Percentiles rank a stretch among this genome's conserved stretches.
phyloP scores from a whole-genome alignment of 345 rosid genomes.

The Xanthoceras sorbifolium region DNA sequence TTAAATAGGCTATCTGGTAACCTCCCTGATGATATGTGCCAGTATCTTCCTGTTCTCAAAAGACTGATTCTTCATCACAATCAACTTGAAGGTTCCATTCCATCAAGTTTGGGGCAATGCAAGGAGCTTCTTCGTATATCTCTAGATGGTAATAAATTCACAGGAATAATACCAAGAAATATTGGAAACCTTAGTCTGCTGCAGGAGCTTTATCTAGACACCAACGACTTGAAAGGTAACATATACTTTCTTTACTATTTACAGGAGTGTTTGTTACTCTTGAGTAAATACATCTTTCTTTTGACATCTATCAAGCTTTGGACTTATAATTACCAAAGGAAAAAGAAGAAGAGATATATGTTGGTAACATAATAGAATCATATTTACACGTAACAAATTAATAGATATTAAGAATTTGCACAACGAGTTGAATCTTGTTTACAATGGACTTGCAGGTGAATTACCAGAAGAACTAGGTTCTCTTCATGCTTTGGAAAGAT shows the following conservation, averaged over 20 bases:
- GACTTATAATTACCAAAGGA: too few relatives aligned
- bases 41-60: neutral
- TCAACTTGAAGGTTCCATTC: slow-evolving; percentile 7
- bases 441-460: neutral
- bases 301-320: neutral
- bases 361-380: too few relatives aligned
- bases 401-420: neutral
- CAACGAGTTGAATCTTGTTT: too few relatives aligned
- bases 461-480: neutral
- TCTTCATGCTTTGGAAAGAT: neutral
- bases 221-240: neutral
- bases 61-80: neutral
- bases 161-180: slow-evolving; percentile 17
- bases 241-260: neutral
- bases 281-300: neutral
- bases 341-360: too few relatives aligned
- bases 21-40: neutral
- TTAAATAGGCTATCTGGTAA: neutral
- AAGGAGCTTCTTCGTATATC: neutral
- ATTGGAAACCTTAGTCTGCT: slow-evolving; percentile 4
- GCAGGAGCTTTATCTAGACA: neutral
- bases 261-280: neutral
- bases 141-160: slow-evolving; percentile 6
- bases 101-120: slow-evolving; percentile 8
- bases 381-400: too few relatives aligned